These are phyloP conservation scores for Brassica cretica DNA, from an alignment of 345 rosid genomes.

Conservation along the genomic window DNA sequence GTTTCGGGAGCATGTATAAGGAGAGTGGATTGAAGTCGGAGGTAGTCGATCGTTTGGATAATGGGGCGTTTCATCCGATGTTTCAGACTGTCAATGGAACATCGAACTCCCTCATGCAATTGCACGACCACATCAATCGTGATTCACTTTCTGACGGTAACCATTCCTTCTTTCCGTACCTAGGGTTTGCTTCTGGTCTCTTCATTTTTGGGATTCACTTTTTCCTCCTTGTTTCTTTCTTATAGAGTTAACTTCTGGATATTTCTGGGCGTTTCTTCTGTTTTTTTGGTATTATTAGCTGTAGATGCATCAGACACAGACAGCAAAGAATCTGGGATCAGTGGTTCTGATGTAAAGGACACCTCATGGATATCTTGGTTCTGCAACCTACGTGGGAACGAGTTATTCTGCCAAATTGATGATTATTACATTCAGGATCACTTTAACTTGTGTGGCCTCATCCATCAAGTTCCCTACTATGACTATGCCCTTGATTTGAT, in stretches of 20 bases:
- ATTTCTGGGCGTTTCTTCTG: conserved; percentile 1
- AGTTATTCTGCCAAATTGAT: conserved; percentile 96
- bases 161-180: neutral
- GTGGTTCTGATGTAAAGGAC: conserved; percentile 96
- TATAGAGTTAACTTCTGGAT: neutral
- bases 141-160: conserved; percentile 63
- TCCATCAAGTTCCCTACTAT: conserved; percentile 95
- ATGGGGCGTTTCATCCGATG: conserved; percentile 67
- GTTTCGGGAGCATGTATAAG: conserved; percentile 23
- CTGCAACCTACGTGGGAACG: conserved; percentile 92
- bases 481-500: conserved; percentile 97
- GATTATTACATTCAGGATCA: conserved; percentile 97
- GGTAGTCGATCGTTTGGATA: conserved; percentile 75
- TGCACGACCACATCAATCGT: conserved; percentile 43
- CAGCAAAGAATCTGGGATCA: conserved; percentile 88
- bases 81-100: conserved; percentile 59
- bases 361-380: conserved; percentile 98
- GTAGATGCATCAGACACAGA: conserved; percentile 88
- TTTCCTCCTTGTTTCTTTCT: neutral
- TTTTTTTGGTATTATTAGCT: conserved; percentile 17
- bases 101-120: conserved; percentile 51
- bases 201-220: neutral
- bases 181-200: conserved; percentile 14
- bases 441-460: conserved; percentile 89
- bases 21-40: conserved; percentile 75